These are phyloP conservation scores for Silybum marianum DNA, from an alignment of 129 eudicot species.

Conservation along the genomic window DNA sequence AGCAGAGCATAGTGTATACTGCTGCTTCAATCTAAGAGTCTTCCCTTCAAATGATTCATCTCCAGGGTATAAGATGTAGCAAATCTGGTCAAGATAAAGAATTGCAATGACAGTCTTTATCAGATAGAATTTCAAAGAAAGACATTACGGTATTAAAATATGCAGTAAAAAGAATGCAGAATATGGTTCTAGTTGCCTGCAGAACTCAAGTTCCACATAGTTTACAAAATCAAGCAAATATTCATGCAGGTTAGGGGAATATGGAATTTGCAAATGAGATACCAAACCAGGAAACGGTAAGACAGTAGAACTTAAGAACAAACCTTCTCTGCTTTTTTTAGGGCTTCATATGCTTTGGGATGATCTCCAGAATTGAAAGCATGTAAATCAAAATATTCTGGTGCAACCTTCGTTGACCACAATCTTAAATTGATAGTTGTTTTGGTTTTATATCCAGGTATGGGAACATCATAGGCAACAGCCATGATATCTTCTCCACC, in stretches of 20 bases:
- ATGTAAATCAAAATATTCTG: slow-evolving; percentile 58
- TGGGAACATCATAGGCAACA: slow-evolving; percentile 88
- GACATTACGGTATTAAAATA: not conserved
- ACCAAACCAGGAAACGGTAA: not conserved
- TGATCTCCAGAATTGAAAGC: slow-evolving; percentile 82
- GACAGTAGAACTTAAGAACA: not conserved
- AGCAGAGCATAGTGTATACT: slow-evolving; percentile 80
- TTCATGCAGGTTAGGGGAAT: not conserved
- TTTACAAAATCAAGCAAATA: not conserved
- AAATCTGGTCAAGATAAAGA: slow-evolving; percentile 48
- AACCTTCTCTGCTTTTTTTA: slow-evolving; percentile 76
- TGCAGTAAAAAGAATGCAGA: not conserved
- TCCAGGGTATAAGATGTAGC: slow-evolving; percentile 79
- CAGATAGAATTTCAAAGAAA: not conserved
- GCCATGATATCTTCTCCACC: slow-evolving; percentile 80
- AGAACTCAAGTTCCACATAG: not conserved
- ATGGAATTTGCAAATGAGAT: not conserved
- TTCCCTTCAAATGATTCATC: slow-evolving; percentile 79
- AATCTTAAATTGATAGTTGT: slow-evolving; percentile 73
- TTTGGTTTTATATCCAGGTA: slow-evolving; percentile 85
- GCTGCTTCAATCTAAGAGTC: slow-evolving; percentile 81
- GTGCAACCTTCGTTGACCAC: slow-evolving; percentile 73
- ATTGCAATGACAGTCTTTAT: not conserved
- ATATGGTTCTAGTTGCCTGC: not conserved
- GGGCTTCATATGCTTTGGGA: slow-evolving; percentile 66